Evolutionary conservation across 768 basidiomycete species (phyloP).

Genomic region (Boletus patriciae): DNA sequence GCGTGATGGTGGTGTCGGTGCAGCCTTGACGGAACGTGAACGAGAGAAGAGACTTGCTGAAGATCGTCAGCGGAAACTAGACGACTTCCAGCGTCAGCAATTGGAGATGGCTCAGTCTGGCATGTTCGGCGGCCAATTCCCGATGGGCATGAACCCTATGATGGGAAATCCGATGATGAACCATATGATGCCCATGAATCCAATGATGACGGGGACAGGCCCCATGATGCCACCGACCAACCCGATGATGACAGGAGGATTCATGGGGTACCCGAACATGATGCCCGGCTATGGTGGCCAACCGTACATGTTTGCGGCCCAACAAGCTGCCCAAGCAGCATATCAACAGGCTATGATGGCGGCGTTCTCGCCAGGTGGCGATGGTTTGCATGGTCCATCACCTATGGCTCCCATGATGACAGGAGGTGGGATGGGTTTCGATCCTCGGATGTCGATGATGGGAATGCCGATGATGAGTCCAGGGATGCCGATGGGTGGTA

Average conservation of each 20-base stretch:
- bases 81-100: slow-evolving; percentile 86
- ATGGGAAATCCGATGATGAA: slow-evolving; percentile 65
- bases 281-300: slow-evolving; percentile 53
- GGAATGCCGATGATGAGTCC: slow-evolving; percentile 67
- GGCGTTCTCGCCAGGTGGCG: slow-evolving; percentile 75
- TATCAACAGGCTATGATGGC: slow-evolving; percentile 90
- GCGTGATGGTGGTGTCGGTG: slow-evolving; percentile 93
- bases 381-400: slow-evolving; percentile 39
- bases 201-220: slow-evolving; percentile 56
- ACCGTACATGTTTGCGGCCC: slow-evolving; percentile 84
- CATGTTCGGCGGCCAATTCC: slow-evolving; percentile 57
- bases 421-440: slow-evolving; percentile 54
- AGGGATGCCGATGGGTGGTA: slow-evolving; percentile 35
- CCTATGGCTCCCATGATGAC: slow-evolving; percentile 59
- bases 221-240: slow-evolving; percentile 51
- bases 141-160: slow-evolving; percentile 62
- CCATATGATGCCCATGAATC: slow-evolving; percentile 50
- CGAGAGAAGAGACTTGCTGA: slow-evolving; percentile 90
- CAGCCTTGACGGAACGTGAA: slow-evolving; percentile 92
- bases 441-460: slow-evolving; percentile 85
- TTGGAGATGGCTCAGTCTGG: slow-evolving; percentile 87
- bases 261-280: slow-evolving; percentile 42
- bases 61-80: slow-evolving; percentile 88
- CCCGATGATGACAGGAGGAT: slow-evolving; percentile 55
- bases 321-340: slow-evolving; percentile 77